Percentiles rank a stretch among this genome's conserved stretches.
Conservation (phyloP, 1,139 yeast genomes). For the Nakaseomyces bracarensis region DNA sequence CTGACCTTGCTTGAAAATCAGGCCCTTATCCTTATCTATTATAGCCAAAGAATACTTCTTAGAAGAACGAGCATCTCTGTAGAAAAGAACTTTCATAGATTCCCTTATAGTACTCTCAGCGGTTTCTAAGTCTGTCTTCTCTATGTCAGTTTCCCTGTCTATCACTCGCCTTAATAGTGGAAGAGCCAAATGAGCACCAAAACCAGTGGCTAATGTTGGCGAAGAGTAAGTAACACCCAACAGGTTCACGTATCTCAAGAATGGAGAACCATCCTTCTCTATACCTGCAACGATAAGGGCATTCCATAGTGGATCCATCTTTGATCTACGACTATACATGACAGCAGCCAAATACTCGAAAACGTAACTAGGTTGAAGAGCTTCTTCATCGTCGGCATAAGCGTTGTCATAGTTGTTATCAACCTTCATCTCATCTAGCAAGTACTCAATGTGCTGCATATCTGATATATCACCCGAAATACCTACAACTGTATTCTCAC, state of each 20-base stretch:
- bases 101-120: slow-evolving; percentile 71
- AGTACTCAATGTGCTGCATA: slow-evolving; percentile 70
- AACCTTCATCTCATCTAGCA: slow-evolving; percentile 68
- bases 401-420: slow-evolving; percentile 69
- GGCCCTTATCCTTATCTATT: slow-evolving; percentile 52
- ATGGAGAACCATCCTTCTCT: slow-evolving; percentile 55
- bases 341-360: slow-evolving; percentile 82
- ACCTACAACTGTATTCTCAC: slow-evolving; percentile 82
- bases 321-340: slow-evolving; percentile 78
- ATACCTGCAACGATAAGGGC: slow-evolving; percentile 86
- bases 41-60: slow-evolving; percentile 80
- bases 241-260: slow-evolving; percentile 78
- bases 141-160: slow-evolving; percentile 66
- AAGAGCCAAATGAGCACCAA: slow-evolving; percentile 89
- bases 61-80: slow-evolving; percentile 91
- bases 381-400: slow-evolving; percentile 49
- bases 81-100: slow-evolving; percentile 89
- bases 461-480: slow-evolving; percentile 93
- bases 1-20: slow-evolving; percentile 58
- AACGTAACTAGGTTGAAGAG: slow-evolving; percentile 74
- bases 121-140: slow-evolving; percentile 57
- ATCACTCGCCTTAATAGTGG: slow-evolving; percentile 83
- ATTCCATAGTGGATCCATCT: slow-evolving; percentile 96
- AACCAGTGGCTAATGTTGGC: slow-evolving; percentile 91
- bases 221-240: slow-evolving; percentile 87